Conservation (phyloP, 2,329 filamentous ascomycete genomes). For the Rhynchosporium secalis region DNA sequence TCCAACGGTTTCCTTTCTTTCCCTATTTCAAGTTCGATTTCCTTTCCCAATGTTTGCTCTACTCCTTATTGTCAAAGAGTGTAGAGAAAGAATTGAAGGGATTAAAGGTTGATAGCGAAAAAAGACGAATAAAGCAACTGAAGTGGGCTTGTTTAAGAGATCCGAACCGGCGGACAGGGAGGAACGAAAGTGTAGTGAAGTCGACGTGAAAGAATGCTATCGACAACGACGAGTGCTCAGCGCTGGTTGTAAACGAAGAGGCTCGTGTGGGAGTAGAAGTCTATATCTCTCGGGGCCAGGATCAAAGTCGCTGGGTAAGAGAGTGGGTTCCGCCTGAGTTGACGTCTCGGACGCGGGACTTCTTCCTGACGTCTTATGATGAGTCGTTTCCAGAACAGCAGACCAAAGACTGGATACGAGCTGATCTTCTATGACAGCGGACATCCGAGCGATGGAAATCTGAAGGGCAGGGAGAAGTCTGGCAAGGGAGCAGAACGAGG, state of each 20-base stretch:
- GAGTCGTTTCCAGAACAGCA: constrained; percentile 45
- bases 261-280: constrained; percentile 28
- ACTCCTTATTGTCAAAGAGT: constrained; percentile 22
- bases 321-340: constrained; percentile 37
- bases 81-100: constrained; percentile 26
- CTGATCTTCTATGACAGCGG: constrained; percentile 53
- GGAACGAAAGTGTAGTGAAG: constrained; percentile 39
- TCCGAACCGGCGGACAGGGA: constrained; percentile 53
- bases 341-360: constrained; percentile 43
- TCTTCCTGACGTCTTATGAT: constrained; percentile 43
- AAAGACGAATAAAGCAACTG: constrained; percentile 29
- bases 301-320: constrained; percentile 33
- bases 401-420: constrained; percentile 50
- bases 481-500: constrained; percentile 18
- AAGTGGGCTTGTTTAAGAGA: constrained; percentile 42
- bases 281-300: constrained; percentile 43
- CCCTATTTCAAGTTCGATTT: constrained; percentile 12
- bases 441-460: constrained; percentile 51
- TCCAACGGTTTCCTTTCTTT: constrained; percentile 4
- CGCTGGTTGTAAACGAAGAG: constrained; percentile 27
- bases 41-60: constrained; percentile 10
- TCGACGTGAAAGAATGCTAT: constrained; percentile 52
- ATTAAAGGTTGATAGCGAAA: constrained; percentile 31
- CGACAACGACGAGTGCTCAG: constrained; percentile 53
- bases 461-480: constrained; percentile 15